Conservation (phyloP, 371 early-diverging fungal species). For the Blakeslea trispora region DNA sequence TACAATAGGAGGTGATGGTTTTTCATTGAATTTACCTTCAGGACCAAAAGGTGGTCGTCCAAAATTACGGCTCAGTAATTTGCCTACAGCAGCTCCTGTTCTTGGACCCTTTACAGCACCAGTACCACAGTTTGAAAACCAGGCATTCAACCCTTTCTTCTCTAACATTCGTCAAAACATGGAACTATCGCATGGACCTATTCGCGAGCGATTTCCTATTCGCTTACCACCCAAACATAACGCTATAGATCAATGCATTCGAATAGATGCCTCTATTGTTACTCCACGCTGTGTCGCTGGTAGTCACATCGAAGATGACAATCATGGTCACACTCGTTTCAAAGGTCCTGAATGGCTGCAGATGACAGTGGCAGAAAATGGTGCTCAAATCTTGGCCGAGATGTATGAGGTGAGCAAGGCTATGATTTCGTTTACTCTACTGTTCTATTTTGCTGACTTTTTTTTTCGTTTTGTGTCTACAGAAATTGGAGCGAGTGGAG, state of each 20-base stretch:
- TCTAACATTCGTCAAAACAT: conserved; percentile 46
- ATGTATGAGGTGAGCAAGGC: conserved; percentile 42
- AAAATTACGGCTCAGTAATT: conserved; percentile 28
- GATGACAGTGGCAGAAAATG: conserved; percentile 26
- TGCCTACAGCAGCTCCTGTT: conserved; percentile 25
- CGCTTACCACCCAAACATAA: conserved; percentile 33
- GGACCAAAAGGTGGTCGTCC: conserved; percentile 33
- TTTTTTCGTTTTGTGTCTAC: conserved; percentile 3
- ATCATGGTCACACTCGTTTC: conserved; percentile 6
- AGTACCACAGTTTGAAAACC: conserved; percentile 42
- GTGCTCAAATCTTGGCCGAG: conserved; percentile 40
- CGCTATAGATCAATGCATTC: conserved; percentile 17
- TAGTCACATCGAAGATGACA: conserved; percentile 13
- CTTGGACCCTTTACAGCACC: conserved; percentile 46
- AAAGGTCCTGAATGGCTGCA: conserved; percentile 38
- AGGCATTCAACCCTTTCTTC: conserved; percentile 46
- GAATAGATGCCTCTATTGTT: background rate
- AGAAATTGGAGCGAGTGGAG: conserved; percentile 62
- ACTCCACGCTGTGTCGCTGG: conserved; percentile 29
- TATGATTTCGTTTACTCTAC: conserved; percentile 3
- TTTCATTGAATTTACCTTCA: conserved; percentile 14
- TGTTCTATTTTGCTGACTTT: background rate
- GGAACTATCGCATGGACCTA: conserved; percentile 38
- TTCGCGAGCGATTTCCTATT: conserved; percentile 42
- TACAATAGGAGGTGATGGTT: conserved; percentile 14